Evolutionary conservation across 2,329 filamentous ascomycete genomes (phyloP), one percentile per base, ranked within the genome.

Genomic region (Sclerotinia borealis): DNA sequence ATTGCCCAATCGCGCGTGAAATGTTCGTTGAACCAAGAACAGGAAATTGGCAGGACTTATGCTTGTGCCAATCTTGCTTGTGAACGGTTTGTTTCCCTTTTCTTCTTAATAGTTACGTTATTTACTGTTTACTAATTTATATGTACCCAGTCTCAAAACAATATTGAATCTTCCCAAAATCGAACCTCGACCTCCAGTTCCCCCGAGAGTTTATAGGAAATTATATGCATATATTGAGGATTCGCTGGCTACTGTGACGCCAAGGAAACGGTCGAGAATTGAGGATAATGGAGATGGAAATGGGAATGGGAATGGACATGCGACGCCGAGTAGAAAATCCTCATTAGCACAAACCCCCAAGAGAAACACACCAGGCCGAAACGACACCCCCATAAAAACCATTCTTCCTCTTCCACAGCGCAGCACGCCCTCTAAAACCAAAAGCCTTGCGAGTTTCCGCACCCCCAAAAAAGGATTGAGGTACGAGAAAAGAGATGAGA

Each of bases 41-140:
- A 96, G 75, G 93, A 97, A 75, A 86, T 95, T 68, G 91, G 89
- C n/a, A 84, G 93, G 25, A 82, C 85, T 5, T 95, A 95, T 75
- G 90, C 89, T 4, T 96, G 92, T 74, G 90, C 91, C 17, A 88
- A 96, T 76, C 84, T 99, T 65, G 95, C 95, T 25, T 98, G 93
- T 73, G 91, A 93, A 70, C 85, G 91, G 90, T 91, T 77, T 25
- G 50, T 70, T 55, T 27, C 31, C 39, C 55, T 22, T 27, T 47
- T 55, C 55, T 61, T 1, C 8, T 6, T 2, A 7, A 31, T 36
- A 6, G 11, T 9, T 3, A 17, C 1, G 29, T 15, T n/a, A 6
- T 9, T 17, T 54, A 25, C 25, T 47, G 37, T 8, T 39, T 19
- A 7, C 11, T 34, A 36, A 55, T 15, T 39, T 13, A n/a, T 22